Percentiles rank a stretch among this genome's conserved stretches.
Conservation (phyloP, 2,329 filamentous ascomycete species). For the Penicillium digitatum region DNA sequence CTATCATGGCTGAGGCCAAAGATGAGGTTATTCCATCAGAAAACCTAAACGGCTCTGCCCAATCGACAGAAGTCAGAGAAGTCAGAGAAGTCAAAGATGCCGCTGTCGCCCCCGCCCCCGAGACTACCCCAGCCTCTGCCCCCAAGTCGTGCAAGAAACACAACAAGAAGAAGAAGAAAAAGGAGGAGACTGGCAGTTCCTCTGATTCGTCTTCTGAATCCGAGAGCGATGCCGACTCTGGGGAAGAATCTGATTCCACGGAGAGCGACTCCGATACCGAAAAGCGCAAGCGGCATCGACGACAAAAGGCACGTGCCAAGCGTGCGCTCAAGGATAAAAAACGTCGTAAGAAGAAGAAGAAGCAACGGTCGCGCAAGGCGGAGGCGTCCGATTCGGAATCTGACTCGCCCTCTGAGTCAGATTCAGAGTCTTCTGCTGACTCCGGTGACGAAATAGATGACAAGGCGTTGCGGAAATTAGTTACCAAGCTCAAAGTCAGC, state of each 20-base stretch:
- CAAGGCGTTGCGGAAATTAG: slow-evolving; percentile 31
- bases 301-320: slow-evolving; percentile 36
- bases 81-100: slow-evolving; percentile 17
- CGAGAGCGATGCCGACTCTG: slow-evolving; percentile 18
- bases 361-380: slow-evolving; percentile 37
- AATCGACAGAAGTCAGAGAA: slow-evolving; percentile 10
- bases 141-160: slow-evolving; percentile 36
- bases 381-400: slow-evolving; percentile 9
- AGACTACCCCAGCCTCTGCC: slow-evolving; percentile 13
- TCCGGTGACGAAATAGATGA: slow-evolving; percentile 31
- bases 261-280: slow-evolving; percentile 25
- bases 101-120: slow-evolving; percentile 18
- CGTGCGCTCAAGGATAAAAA: slow-evolving; percentile 29
- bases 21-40: slow-evolving; percentile 29
- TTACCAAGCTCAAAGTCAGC: slow-evolving; percentile 30
- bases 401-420: slow-evolving; percentile 19
- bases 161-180: slow-evolving; percentile 21
- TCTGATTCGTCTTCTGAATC: slow-evolving; percentile 23
- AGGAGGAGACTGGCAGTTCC: slow-evolving; percentile 15
- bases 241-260: slow-evolving; percentile 6
- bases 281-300: slow-evolving; percentile 34
- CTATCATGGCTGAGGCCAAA: slow-evolving; percentile 26
- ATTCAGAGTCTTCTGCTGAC: slow-evolving; percentile 28
- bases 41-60: slow-evolving; percentile 19
- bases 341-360: slow-evolving; percentile 37